A percentile compares a stretch with the other conserved stretches of the same genome.
phyloP scores from a whole-genome alignment of 768 basidiomycete species.

The Cystofilobasidium capitatum region DNA sequence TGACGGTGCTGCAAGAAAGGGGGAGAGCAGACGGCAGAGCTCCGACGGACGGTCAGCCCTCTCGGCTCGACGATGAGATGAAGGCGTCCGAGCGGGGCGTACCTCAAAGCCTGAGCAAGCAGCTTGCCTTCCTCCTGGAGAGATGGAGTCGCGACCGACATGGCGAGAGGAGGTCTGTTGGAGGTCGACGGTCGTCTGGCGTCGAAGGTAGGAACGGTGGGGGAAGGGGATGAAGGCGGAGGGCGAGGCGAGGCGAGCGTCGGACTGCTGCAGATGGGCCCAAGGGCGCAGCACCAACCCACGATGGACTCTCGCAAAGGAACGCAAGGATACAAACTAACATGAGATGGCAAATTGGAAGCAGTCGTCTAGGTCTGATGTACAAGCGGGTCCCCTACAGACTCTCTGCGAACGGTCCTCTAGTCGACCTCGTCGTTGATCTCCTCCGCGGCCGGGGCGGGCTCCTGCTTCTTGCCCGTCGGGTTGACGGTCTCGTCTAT shows the following conservation, averaged over 20 bases:
- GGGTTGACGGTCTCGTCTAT: not conserved
- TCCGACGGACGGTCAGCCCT: not conserved
- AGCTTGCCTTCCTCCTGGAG: slow-evolving; percentile 34
- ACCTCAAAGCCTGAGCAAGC: slow-evolving; percentile 36
- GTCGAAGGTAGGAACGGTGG: too few relatives aligned
- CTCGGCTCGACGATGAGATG: not conserved
- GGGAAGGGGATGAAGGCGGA: too few relatives aligned
- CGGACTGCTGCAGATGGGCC: too few relatives aligned
- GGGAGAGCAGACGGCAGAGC: not conserved
- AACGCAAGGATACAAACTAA: too few relatives aligned
- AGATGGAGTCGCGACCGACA: not conserved
- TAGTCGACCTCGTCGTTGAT: slow-evolving; percentile 7
- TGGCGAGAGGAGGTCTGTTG: not conserved
- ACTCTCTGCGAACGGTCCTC: not conserved
- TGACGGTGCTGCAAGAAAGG: slow-evolving; percentile 32
- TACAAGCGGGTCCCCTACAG: not conserved
- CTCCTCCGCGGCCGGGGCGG: not conserved
- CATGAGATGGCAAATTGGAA: too few relatives aligned
- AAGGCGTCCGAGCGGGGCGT: slow-evolving; percentile 4
- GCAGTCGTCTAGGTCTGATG: too few relatives aligned
- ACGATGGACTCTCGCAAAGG: too few relatives aligned
- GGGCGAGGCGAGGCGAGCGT: too few relatives aligned
- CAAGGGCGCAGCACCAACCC: too few relatives aligned
- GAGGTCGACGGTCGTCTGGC: too few relatives aligned
- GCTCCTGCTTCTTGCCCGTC: not conserved